Percentiles rank a stretch among this genome's conserved stretches.
These are phyloP conservation scores for Quercus lobata DNA, from an alignment of 331 rosid species.

Conservation along the genomic window DNA sequence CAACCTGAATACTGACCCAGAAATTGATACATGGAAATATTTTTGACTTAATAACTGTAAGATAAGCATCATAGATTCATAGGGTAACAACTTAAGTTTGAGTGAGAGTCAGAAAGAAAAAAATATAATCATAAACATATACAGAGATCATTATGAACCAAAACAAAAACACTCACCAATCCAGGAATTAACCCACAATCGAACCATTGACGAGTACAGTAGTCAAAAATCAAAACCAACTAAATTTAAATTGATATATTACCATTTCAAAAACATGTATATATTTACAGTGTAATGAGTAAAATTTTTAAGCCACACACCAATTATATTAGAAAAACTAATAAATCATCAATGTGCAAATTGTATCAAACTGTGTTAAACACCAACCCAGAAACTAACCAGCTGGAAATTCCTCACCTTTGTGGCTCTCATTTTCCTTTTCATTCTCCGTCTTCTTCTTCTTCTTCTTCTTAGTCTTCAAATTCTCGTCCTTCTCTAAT, in stretches of 20 bases:
- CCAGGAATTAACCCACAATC: background rate
- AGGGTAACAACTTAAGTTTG: background rate
- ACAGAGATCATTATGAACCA: background rate
- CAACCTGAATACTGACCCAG: background rate
- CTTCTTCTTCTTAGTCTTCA: slow-evolving; percentile 20
- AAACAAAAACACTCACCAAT: background rate
- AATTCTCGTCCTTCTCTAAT: slow-evolving; percentile 18
- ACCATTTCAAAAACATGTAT: background rate
- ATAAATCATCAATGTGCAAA: background rate
- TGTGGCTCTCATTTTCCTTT: slow-evolving; percentile 24
- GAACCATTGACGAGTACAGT: background rate
- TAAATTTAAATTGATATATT: background rate
- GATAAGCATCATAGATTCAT: background rate
- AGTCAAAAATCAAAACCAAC: background rate
- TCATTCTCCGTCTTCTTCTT: slow-evolving; percentile 19
- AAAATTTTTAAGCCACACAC: background rate
- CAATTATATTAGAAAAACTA: background rate
- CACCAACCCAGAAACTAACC: slow-evolving; percentile 27
- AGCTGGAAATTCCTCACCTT: slow-evolving; percentile 22
- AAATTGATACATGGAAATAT: background rate
- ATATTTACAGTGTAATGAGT: background rate
- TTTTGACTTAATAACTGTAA: no score
- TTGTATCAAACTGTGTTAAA: background rate
- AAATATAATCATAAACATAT: background rate
- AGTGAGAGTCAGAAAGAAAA: background rate